Conservation (phyloP, 768 basidiomycete species). For the Scleroderma citrinum region DNA sequence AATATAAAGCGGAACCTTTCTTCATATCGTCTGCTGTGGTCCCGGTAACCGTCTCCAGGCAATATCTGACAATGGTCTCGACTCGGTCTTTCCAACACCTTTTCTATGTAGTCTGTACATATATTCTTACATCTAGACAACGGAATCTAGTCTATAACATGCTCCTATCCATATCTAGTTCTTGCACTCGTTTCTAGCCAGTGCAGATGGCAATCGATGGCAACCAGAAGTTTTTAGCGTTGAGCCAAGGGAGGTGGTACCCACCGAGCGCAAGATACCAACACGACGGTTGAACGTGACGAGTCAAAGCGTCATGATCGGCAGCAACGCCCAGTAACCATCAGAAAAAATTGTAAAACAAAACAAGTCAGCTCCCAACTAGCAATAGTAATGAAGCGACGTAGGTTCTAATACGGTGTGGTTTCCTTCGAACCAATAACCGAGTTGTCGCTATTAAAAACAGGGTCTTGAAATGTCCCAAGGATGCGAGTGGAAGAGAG, state of each 20-base stretch:
- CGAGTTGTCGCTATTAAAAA: neutral
- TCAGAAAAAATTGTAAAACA: neutral
- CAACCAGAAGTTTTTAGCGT: too few species aligned
- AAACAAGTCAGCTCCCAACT: neutral
- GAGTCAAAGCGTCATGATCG: neutral
- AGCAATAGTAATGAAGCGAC: neutral
- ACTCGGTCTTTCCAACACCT: too few species aligned
- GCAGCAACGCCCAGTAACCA: neutral
- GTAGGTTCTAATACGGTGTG: neutral
- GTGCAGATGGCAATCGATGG: neutral
- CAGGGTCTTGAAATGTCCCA: neutral
- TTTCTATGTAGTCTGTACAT: too few species aligned
- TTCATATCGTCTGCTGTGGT: too few species aligned
- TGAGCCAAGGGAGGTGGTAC: neutral
- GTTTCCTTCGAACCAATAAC: neutral
- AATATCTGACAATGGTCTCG: too few species aligned
- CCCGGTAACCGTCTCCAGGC: too few species aligned
- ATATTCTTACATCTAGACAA: too few species aligned
- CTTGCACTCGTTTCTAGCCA: too few species aligned
- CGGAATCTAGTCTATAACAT: too few species aligned
- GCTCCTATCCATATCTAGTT: too few species aligned
- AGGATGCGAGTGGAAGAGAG: neutral
- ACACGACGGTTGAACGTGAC: neutral
- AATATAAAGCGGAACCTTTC: too few species aligned
- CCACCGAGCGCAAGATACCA: neutral